Evolutionary conservation across 1,284 basidiomycete species (phyloP).

Genomic region (Chiua sp.): DNA sequence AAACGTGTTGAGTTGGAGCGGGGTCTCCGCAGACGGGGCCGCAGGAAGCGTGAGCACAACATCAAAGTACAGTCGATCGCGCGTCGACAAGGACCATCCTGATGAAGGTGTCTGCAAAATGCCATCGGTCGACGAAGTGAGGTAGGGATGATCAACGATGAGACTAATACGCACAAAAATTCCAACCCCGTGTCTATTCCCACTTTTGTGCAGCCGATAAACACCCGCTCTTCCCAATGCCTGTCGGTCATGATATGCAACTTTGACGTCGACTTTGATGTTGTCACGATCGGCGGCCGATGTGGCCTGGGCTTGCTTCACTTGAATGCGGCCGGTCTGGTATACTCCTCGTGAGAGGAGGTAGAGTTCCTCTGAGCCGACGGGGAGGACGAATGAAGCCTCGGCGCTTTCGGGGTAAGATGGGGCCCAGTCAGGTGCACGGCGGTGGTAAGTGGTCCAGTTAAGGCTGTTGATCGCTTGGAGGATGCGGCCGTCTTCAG

Average conservation of each 20-base stretch:
- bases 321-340: constrained; percentile 33
- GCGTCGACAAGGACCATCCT: constrained; percentile 1
- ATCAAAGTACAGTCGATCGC: constrained; percentile 30
- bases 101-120: constrained; percentile 21
- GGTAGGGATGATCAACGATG: neutral
- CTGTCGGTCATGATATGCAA: constrained; percentile 33
- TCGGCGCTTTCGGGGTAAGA: constrained; percentile 23
- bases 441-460: constrained; percentile 18
- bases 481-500: constrained; percentile 20
- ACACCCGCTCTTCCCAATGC: constrained; percentile 39
- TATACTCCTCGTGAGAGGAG: constrained; percentile 42
- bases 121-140: neutral
- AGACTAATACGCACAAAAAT: constrained; percentile 41
- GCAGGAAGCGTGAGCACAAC: constrained; percentile 41
- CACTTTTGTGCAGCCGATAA: constrained; percentile 36
- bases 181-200: constrained; percentile 43
- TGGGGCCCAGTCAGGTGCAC: constrained; percentile 24
- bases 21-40: constrained; percentile 1
- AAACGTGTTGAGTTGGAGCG: constrained; percentile 36
- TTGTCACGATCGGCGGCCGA: constrained; percentile 7
- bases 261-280: constrained; percentile 38
- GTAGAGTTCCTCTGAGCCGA: constrained; percentile 38
- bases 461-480: constrained; percentile 12
- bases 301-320: constrained; percentile 27
- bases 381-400: constrained; percentile 41